phyloP scores from a whole-genome alignment of 2,329 filamentous ascomycete genomes.

The Clonostachys sp. region DNA sequence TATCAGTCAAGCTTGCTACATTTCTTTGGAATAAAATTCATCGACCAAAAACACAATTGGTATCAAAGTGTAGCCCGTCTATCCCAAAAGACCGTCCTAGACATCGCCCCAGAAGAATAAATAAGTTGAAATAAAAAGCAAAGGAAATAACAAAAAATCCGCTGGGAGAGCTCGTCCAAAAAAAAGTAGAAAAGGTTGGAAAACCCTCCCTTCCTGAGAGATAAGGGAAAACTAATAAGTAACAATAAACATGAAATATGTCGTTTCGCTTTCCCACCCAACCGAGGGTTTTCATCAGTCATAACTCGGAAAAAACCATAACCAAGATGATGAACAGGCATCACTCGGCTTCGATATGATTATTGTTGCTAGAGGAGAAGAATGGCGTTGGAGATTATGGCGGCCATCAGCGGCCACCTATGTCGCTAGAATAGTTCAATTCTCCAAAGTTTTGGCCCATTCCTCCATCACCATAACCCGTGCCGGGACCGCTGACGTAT shows the following conservation, averaged over 20 bases:
- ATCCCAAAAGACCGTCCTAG: neutral
- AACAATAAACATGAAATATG: neutral
- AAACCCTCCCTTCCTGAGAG: neutral
- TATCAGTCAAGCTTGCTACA: neutral
- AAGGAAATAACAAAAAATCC: too few species aligned
- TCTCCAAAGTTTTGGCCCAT: conserved; percentile 51
- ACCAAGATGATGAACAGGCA: neutral
- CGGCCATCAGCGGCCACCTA: conserved; percentile 31
- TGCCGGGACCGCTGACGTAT: conserved; percentile 60
- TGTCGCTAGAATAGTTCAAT: conserved; percentile 47
- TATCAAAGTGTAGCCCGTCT: conserved; percentile 2
- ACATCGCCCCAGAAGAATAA: neutral
- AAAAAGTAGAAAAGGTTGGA: neutral
- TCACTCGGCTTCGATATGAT: neutral
- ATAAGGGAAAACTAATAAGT: neutral
- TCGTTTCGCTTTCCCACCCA: neutral
- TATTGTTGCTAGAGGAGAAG: neutral
- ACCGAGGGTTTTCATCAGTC: neutral
- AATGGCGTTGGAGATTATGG: neutral
- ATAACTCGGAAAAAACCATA: neutral
- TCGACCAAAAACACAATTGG: neutral
- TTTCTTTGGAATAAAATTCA: too few species aligned
- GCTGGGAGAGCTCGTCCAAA: neutral
- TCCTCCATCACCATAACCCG: conserved; percentile 52
- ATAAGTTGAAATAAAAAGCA: neutral